Evolutionary conservation across 2,329 filamentous ascomycete species (phyloP), one percentile per base, ranked within the genome.

Genomic region (Ceratocystis ficicola): DNA sequence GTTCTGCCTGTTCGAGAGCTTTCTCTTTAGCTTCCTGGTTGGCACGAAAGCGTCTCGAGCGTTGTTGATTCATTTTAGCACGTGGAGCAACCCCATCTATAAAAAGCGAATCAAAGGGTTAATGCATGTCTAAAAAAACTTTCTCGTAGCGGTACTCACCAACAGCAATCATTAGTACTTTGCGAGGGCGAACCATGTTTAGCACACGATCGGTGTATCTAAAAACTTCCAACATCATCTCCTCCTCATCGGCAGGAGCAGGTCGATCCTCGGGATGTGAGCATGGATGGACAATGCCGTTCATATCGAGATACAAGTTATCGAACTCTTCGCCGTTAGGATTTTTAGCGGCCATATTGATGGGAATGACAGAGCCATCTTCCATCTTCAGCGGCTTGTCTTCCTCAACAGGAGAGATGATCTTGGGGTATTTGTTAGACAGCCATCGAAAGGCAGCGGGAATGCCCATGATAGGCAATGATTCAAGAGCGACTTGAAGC

Each of bases 11-110:
- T 73, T 96, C 90, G 67, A 88, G 86, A 73, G 95, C 91, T 74
- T 96, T 96, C 74, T 97, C 91, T 73, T 90, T 86, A 17, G 94
- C 94, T 74, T 99, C 94, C 74, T 93, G 90, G 1, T 92, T 94
- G 25, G 93, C 89, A 69, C 94, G 87, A 77, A 99, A 99, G 72
- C 94, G 90, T 75, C 94, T 85, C 52, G 94, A 95, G 69, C 94
- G 90, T 77, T 99, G 94, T 75, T 99, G 95, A 75, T 99, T 99
- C 94, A 99, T 99, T 77, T 99, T 99, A 67, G 95, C 95, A 75
- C 94, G 88, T 60, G 94, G 95, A 3, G 94, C 94, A 69, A 99
- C 94, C 74, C 94, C 94, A 77, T 99, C 94, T 91, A 46, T 3
- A 50, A 17, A 44, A 32, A 64, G n/a, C 65, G 48, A 46, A 69